Base-by-base conservation (phyloP, 1,139 yeast species). In the Waltiozyma sp. region DNA sequence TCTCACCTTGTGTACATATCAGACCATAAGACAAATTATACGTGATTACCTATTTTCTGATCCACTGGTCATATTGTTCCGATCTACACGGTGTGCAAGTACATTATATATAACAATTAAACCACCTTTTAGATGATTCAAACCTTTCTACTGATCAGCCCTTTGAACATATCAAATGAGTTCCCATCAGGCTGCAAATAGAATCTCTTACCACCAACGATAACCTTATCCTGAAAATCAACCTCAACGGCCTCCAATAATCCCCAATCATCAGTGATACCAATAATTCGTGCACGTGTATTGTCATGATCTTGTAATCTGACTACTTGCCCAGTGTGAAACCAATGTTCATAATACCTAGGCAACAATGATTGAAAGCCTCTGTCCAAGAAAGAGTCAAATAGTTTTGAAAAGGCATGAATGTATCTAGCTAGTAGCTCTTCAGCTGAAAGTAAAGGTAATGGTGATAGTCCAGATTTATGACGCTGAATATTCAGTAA, bases 261-360 rank as follows among this genome's bases (percentile, higher is more conserved):
- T 0, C 98, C 99, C 59, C 80, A 83, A 43, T 87, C 95, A 2
- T 72, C 67, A 0, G 95, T 81, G 38, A 93, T 89, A 1, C 98
- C 98, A 38, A 71, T 66, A 40, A 93, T 77, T 37, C 66, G 68
- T 15, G 95, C 94, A 38, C 69, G 65, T 1, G 72, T 70, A 42
- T 72, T 70, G 6, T 68, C 69, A 50, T 73, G 69, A 40, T 65
- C 66, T 15, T 66, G 67, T 7, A 73, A 59, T 38, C 71, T 73
- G 2, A 80, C 77, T 23, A 69, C 63, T 59, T 88, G 95, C 45
- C 74, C 69, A 4, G 73, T 63, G 59, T 93, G 99, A 49, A 93
- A 68, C 99, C 99, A 93, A 44, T 82, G 68, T 45, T 73, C 68
- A 59, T 89, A 89, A 61, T 91, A 93, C 37, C 77, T 67, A 2